Percentiles rank a stretch among this genome's conserved stretches.
These are phyloP conservation scores for Passiflora organensis DNA, from an alignment of 345 rosid genomes.

Conservation along the genomic window DNA sequence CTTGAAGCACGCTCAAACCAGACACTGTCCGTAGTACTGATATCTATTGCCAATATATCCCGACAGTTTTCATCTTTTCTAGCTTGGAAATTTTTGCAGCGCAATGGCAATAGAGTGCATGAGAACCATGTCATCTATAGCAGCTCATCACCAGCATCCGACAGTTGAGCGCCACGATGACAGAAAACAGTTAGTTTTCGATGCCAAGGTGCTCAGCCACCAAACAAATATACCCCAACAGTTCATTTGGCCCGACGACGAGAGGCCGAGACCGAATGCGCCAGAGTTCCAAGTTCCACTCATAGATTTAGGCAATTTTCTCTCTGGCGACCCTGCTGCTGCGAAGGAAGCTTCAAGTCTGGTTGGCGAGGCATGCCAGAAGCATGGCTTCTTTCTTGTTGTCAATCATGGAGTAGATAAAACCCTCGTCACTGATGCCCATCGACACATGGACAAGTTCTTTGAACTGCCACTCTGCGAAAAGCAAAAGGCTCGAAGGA, in stretches of 20 bases:
- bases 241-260: conserved; percentile 89
- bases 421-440: conserved; percentile 58
- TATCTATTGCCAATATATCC: conserved; percentile 2
- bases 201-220: conserved; percentile 54
- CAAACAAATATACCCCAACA: conserved; percentile 55
- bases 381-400: conserved; percentile 88
- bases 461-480: conserved; percentile 64
- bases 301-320: conserved; percentile 55
- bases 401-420: conserved; percentile 79
- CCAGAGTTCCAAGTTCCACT: conserved; percentile 73
- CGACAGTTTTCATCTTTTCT: background rate
- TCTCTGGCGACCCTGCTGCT: conserved; percentile 50
- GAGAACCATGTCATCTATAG: conserved; percentile 19
- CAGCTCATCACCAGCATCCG: conserved; percentile 13
- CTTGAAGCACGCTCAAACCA: too few species aligned
- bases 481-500: conserved; percentile 75
- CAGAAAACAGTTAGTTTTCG: conserved; percentile 40
- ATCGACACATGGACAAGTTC: conserved; percentile 58
- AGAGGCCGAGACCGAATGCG: conserved; percentile 47
- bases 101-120: conserved; percentile 33
- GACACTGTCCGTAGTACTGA: too few species aligned
- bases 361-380: conserved; percentile 62
- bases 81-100: background rate
- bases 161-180: conserved; percentile 18
- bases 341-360: conserved; percentile 51